Evolutionary conservation across 495 filamentous ascomycete genomes (phyloP).

Genomic region (Aspergillus haitiensis): DNA sequence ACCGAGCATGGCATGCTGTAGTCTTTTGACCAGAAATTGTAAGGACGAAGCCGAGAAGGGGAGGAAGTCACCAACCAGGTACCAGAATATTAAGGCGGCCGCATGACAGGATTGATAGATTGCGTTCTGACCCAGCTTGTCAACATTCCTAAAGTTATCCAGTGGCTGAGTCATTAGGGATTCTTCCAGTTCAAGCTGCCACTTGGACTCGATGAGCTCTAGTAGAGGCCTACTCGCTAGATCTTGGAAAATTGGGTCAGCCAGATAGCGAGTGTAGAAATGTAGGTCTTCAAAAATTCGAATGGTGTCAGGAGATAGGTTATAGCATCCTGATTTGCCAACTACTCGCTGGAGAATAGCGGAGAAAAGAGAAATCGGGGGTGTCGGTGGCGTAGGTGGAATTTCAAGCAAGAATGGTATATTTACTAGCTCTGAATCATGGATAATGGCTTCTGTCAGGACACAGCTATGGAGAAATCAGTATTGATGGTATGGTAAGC

Average conservation of each 20-base stretch:
- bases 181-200: not conserved
- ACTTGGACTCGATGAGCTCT: not conserved
- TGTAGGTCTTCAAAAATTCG: conserved; percentile 10
- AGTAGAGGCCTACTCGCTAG: no score
- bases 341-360: not conserved
- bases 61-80: conserved; percentile 5
- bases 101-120: conserved; percentile 4
- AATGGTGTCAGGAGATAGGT: conserved; percentile 4
- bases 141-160: not conserved
- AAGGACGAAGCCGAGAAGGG: not conserved
- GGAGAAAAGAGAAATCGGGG: not conserved
- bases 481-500: not conserved
- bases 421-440: conserved; percentile 6
- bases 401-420: conserved; percentile 9
- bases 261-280: not conserved
- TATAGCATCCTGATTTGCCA: not conserved
- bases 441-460: conserved; percentile 11
- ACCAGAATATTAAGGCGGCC: conserved; percentile 9
- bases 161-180: not conserved
- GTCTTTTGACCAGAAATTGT: not conserved
- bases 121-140: not conserved
- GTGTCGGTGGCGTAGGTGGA: not conserved
- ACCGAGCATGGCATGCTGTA: not conserved
- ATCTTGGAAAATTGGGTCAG: not conserved
- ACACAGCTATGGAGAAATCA: conserved; percentile 4